These are phyloP conservation scores for Suhomyces sp. DNA, from an alignment of 805 yeast genomes.

Conservation along the genomic window DNA sequence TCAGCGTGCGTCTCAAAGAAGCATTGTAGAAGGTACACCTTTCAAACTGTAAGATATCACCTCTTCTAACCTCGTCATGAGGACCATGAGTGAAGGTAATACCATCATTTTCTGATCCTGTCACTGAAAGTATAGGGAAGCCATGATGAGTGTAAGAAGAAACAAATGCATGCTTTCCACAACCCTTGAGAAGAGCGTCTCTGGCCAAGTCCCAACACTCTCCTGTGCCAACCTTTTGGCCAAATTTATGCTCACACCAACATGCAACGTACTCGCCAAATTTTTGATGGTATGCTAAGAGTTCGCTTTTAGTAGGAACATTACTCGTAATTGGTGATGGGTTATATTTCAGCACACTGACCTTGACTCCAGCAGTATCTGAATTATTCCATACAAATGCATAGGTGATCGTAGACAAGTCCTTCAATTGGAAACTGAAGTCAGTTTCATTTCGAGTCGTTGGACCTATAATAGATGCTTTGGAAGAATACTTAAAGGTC, in stretches of 20 bases:
- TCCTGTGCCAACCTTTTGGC: slow-evolving; percentile 52
- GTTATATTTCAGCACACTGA: slow-evolving; percentile 27
- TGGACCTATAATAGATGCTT: slow-evolving; percentile 10
- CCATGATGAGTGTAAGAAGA: slow-evolving; percentile 51
- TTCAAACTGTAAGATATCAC: slow-evolving; percentile 56
- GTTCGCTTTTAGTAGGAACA: slow-evolving; percentile 30
- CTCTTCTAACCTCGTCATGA: slow-evolving; percentile 47
- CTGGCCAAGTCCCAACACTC: slow-evolving; percentile 64
- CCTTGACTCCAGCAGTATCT: slow-evolving; percentile 20
- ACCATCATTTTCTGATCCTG: slow-evolving; percentile 15
- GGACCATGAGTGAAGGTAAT: slow-evolving; percentile 17
- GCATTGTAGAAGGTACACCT: slow-evolving; percentile 40
- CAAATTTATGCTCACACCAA: slow-evolving; percentile 52
- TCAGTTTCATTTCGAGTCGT: slow-evolving; percentile 20
- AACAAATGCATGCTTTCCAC: slow-evolving; percentile 59
- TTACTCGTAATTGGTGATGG: slow-evolving; percentile 44
- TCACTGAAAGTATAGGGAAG: slow-evolving; percentile 33
- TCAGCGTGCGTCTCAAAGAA: slow-evolving; percentile 31
- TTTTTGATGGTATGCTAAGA: slow-evolving; percentile 32
- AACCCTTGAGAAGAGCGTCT: slow-evolving; percentile 51
- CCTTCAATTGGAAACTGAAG: slow-evolving; percentile 40
- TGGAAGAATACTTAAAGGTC: slow-evolving; percentile 28
- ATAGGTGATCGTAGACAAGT: slow-evolving; percentile 38
- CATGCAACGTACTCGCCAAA: slow-evolving; percentile 55
- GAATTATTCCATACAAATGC: slow-evolving; percentile 41